Base-by-base conservation (phyloP, 2,329 filamentous ascomycete species). In the Sclerotiophoma versabilis region DNA sequence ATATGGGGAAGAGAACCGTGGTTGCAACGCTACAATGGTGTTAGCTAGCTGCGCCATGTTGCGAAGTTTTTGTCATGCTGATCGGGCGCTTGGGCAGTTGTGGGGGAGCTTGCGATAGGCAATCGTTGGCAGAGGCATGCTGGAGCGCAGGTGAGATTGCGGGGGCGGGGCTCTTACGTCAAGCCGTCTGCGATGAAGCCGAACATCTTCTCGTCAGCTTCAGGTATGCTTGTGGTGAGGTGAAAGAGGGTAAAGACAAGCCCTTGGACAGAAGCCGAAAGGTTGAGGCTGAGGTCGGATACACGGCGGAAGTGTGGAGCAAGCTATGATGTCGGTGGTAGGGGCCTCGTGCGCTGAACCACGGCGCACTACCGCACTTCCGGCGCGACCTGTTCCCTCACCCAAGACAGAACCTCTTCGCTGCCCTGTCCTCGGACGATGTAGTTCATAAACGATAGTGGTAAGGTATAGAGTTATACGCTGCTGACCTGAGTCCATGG, bases 1-100 rank as follows among this genome's bases (percentile, higher is more conserved):
- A 98, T 60, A 97, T 87, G 45, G 95, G 95, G 74, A 98, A 96
- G 72, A 97, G 87, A 72, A 96, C 92, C 51, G 93, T 96, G 54
- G 90, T 87, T 74, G 66, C 66, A 57, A 73, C 67, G 63, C 74
- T 73, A 64, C 30, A 30, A 32, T 38, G 11, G 8, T 49, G 52
- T 64, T 49, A 71, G 69, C 55, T 45, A 25, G n/a, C 38, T 22
- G 11, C 41, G 41, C 14, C 41, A 20, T 19, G 25, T 15, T 2
- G 19, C 15, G 19, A 17, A 32, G 32, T 44, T 25, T 26, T 36
- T 11, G 54, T 36, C 43, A 43, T 48, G 51, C 51, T 48, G 43
- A 41, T 41, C 67, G 58, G 29, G 36, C 63, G 63, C 53, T 66
- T 20, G 34, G 38, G 20, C 25, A 44, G 32, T 22, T 23, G 34